These are phyloP conservation scores for Orobanche coerulescens DNA, from an alignment of 257 asterid species.

Conservation along the genomic window DNA sequence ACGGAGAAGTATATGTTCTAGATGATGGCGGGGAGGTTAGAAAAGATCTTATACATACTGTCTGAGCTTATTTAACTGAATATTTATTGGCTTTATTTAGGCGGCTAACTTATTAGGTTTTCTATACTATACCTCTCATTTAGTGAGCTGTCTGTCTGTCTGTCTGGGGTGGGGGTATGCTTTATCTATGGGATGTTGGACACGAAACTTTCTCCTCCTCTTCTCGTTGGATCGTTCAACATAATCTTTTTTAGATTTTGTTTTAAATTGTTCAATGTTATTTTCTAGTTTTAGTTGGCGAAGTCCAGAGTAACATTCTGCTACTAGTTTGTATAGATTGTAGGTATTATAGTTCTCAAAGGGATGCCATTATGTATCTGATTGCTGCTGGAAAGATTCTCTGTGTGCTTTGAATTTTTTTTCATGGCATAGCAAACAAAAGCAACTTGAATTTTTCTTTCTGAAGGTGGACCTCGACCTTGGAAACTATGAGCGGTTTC, in stretches of 20 bases:
- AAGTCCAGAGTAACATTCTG: background rate
- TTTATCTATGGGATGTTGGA: background rate
- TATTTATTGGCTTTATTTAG: background rate
- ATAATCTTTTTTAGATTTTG: background rate
- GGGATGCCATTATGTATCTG: background rate
- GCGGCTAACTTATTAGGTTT: background rate
- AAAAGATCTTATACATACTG: background rate
- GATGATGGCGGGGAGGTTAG: conserved; percentile 99
- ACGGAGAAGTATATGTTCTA: conserved; percentile 87
- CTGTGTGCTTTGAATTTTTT: background rate
- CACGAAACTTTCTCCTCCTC: background rate
- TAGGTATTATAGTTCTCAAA: background rate
- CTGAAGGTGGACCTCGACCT: conserved; percentile 96
- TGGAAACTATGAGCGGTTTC: conserved; percentile 90
- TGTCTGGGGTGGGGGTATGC: too few relatives aligned
- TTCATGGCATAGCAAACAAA: background rate
- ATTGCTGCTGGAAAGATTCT: conserved; percentile 1
- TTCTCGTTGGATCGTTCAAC: background rate
- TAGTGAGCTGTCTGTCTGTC: background rate
- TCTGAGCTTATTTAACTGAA: background rate
- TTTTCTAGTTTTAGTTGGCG: background rate
- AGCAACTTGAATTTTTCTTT: conserved; percentile 24
- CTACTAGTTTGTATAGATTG: background rate
- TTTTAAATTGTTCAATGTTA: conserved; percentile 5
- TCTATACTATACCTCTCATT: too few relatives aligned